Evolutionary conservation across 1,139 yeast genomes (phyloP).

Genomic region (Kluyveromyces sp.): DNA sequence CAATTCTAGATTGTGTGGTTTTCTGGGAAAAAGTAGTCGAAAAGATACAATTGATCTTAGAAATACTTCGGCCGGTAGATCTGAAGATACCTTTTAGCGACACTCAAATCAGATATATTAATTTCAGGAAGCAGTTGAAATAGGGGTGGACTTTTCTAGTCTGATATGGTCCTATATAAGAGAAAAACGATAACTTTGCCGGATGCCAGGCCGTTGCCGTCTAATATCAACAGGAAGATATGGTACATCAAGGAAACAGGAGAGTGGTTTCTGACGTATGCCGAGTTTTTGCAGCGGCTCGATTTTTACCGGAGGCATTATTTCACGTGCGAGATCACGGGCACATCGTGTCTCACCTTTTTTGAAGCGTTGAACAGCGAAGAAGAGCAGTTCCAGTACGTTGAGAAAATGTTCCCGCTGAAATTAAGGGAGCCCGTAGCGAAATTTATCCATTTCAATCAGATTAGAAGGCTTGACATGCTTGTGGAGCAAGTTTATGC

Average conservation of each 20-base stretch:
- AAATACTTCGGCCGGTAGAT: too few species aligned
- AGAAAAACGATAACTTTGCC: slow-evolving; percentile 60
- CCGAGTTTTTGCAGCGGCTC: slow-evolving; percentile 60
- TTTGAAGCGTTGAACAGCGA: slow-evolving; percentile 85
- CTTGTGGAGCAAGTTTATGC: slow-evolving; percentile 78
- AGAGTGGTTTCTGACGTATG: slow-evolving; percentile 79
- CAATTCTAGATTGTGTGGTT: too few species aligned
- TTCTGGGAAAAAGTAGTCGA: too few species aligned
- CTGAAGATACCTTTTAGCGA: too few species aligned
- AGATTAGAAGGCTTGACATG: slow-evolving; percentile 76
- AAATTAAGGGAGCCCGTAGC: slow-evolving; percentile 87
- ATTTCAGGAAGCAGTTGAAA: too few species aligned
- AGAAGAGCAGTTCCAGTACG: slow-evolving; percentile 55
- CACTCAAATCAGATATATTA: too few species aligned
- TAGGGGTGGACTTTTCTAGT: too few species aligned
- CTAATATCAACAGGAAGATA: slow-evolving; percentile 47
- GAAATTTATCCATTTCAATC: slow-evolving; percentile 73
- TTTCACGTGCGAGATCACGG: slow-evolving; percentile 93
- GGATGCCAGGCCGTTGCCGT: slow-evolving; percentile 51
- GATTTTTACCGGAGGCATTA: slow-evolving; percentile 68
- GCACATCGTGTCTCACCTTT: slow-evolving; percentile 83
- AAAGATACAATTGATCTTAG: too few species aligned
- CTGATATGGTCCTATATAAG: slow-evolving; percentile 64
- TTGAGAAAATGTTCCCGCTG: slow-evolving; percentile 82
- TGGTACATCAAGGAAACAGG: slow-evolving; percentile 79